Conservation (phyloP, 2,329 filamentous ascomycete species). For the Penicillium sp. region DNA sequence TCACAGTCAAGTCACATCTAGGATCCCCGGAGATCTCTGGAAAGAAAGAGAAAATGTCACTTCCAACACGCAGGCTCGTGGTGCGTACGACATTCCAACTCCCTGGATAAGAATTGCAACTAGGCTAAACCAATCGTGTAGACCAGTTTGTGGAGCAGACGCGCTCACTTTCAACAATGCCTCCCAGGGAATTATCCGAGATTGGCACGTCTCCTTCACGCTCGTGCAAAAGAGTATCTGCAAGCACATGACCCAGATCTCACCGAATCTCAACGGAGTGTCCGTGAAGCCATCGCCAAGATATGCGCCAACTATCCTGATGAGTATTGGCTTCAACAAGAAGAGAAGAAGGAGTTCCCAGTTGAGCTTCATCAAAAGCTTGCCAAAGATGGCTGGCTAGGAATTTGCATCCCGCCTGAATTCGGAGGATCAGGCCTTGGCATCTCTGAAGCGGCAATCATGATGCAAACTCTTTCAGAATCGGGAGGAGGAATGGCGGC, state of each 20-base stretch:
- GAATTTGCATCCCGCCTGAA: constrained; percentile 47
- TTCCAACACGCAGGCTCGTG: background rate
- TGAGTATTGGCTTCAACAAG: constrained; percentile 45
- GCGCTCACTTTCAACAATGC: background rate
- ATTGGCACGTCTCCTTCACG: constrained; percentile 5
- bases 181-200: background rate
- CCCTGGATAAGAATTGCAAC: background rate
- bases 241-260: constrained; percentile 19
- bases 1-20: background rate
- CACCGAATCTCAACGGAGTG: constrained; percentile 28
- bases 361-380: constrained; percentile 44
- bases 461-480: constrained; percentile 53
- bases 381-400: constrained; percentile 48
- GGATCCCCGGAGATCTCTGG: background rate
- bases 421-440: constrained; percentile 48
- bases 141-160: background rate
- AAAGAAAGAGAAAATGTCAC: background rate
- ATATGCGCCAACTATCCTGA: constrained; percentile 47
- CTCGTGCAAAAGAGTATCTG: constrained; percentile 26
- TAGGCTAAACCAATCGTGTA: background rate
- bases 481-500: constrained; percentile 47
- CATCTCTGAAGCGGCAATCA: constrained; percentile 46
- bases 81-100: background rate
- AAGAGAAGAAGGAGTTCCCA: constrained; percentile 42
- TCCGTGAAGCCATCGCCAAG: constrained; percentile 48